Evolutionary conservation across 176 grass and related monocot genomes (phyloP).

Genomic region (maize (Zea mays)): Zm-B73-REFERENCE-NAM-5.0 NC_050099.1:41581001-41581500

Average conservation of each 20-base stretch:
- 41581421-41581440: slow-evolving; percentile 17
- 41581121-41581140: slow-evolving; percentile 12
- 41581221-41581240: slow-evolving; percentile 56
- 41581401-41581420: neutral
- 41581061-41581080: slow-evolving; percentile 43
- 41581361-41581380: slow-evolving; percentile 29
- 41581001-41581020: slow-evolving; percentile 40
- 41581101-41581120: slow-evolving; percentile 44
- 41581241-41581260: slow-evolving; percentile 58
- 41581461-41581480: neutral
- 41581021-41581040: slow-evolving; percentile 32
- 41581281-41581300: slow-evolving; percentile 38
- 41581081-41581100: slow-evolving; percentile 43
- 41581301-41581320: slow-evolving; percentile 18
- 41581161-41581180: slow-evolving; percentile 40
- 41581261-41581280: slow-evolving; percentile 43
- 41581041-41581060: slow-evolving; percentile 49
- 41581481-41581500: neutral
- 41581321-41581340: neutral
- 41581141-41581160: slow-evolving; percentile 36
- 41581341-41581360: neutral
- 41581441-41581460: slow-evolving; percentile 10
- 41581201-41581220: slow-evolving; percentile 45
- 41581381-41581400: neutral
- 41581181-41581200: slow-evolving; percentile 35